Base-by-base conservation (phyloP, 2,329 filamentous ascomycete species). In the Colletotrichum graminicola region DNA sequence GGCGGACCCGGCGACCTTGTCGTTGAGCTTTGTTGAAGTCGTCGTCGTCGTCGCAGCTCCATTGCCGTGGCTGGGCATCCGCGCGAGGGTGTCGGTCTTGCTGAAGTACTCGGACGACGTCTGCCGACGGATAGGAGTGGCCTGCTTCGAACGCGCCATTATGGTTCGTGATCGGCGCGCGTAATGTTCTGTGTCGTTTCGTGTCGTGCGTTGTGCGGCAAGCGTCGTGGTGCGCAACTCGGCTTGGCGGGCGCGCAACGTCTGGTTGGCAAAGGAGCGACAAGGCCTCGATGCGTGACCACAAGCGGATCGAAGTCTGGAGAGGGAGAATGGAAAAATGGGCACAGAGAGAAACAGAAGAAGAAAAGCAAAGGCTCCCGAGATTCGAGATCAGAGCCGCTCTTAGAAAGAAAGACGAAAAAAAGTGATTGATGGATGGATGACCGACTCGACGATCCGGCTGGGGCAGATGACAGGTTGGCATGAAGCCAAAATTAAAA, bases 71-170 rank as follows among this genome's bases (percentile, higher is more conserved):
- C 79, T 79, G 8, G 81, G 81, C 60, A 79, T 84, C 36, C 73
- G 77, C 73, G 52, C 77, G 77, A 59, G 73, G 73, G 29, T 76
- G 75, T 84, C 82, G 29, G 77, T 75, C 74, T 86, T 87, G 77
- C 86, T 86, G 61, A 90, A 88, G 78, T 90, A 89, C 77, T 93
- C 90, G 34, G 90, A 91, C 10, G 91, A 93, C 2, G 89, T 83
- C 75, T 89, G 87, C 78, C 91, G 89, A 79, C 89, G 88, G 69
- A 92, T 81, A 12, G 92, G 90, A 60, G 83, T 84, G 49, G 87
- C 83, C 81, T 93, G 91, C 82, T 94, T 94, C 66, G 87, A 88
- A 77, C 92, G 89, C 72, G 91, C 92, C 92, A 94, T 94, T 74
- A 74, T 32, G 11, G 14, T 36, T 52, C 54, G 49, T 29, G 21